Conservation (phyloP, 352 stramenopile species). For the Thalassiosira hispida region DNA sequence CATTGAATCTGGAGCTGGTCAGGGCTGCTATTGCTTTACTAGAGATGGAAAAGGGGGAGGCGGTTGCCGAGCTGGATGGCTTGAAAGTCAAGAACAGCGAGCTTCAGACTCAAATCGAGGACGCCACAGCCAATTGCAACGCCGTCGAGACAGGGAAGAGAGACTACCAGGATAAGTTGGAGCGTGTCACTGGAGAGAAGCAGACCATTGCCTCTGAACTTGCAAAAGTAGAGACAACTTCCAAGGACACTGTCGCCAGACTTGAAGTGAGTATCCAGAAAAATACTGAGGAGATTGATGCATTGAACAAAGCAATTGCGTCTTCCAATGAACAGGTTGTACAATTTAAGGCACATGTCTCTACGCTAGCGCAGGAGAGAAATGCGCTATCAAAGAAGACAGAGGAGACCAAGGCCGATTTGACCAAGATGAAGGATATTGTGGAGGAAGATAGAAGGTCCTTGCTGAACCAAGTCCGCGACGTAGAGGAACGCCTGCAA, state of each 20-base stretch:
- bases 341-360: constrained; percentile 2
- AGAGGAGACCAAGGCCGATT: constrained; percentile 7
- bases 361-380: not conserved
- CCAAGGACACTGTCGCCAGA: not conserved
- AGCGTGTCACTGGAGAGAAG: constrained; percentile 8
- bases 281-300: constrained; percentile 10
- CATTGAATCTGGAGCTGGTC: constrained; percentile 3
- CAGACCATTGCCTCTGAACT: not conserved
- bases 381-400: no score
- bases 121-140: constrained; percentile 12
- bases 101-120: constrained; percentile 18
- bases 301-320: constrained; percentile 4
- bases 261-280: not conserved
- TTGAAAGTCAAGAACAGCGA: not conserved
- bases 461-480: constrained; percentile 9
- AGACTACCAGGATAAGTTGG: constrained; percentile 3
- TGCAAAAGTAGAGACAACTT: not conserved
- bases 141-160: constrained; percentile 9
- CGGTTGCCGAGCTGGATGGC: not conserved
- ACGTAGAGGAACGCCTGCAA: constrained; percentile 30
- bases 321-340: constrained; percentile 4
- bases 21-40: not conserved
- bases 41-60: not conserved
- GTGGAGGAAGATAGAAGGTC: constrained; percentile 7
- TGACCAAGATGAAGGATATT: constrained; percentile 8